These are phyloP conservation scores for Boletus semigastroideus DNA, from an alignment of 1,284 basidiomycete genomes.

Conservation along the genomic window DNA sequence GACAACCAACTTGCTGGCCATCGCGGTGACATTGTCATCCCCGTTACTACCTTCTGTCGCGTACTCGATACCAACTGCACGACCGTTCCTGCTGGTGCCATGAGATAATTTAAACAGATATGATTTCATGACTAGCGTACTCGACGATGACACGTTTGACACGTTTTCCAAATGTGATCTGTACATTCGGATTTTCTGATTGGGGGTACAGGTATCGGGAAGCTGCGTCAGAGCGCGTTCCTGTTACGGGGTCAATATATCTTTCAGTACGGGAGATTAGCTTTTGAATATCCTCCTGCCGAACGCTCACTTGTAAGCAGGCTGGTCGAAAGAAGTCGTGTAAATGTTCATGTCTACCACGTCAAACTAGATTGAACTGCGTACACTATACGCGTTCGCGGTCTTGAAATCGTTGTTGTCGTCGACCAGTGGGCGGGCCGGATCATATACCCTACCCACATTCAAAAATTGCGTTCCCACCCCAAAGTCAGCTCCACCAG, in stretches of 20 bases:
- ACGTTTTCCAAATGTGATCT: slow-evolving; percentile 39
- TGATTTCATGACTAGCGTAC: slow-evolving; percentile 25
- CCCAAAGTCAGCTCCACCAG: slow-evolving; percentile 37
- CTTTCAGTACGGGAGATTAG: slow-evolving; percentile 24
- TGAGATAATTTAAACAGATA: background rate
- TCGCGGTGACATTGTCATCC: slow-evolving; percentile 22
- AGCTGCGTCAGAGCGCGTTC: slow-evolving; percentile 57
- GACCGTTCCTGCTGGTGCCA: slow-evolving; percentile 38
- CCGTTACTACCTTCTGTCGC: slow-evolving; percentile 20
- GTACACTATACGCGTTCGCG: slow-evolving; percentile 45
- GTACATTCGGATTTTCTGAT: slow-evolving; percentile 40
- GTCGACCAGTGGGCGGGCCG: slow-evolving; percentile 33
- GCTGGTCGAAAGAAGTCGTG: background rate
- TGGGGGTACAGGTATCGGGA: slow-evolving; percentile 59
- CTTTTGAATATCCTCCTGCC: too few species aligned
- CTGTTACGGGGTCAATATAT: slow-evolving; percentile 51
- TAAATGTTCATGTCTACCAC: background rate
- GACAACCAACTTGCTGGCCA: slow-evolving; percentile 47
- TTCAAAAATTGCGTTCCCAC: slow-evolving; percentile 41
- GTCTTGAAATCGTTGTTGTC: slow-evolving; percentile 45
- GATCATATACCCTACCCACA: background rate
- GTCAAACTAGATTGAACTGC: slow-evolving; percentile 16
- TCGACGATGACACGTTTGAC: slow-evolving; percentile 50
- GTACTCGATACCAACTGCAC: slow-evolving; percentile 59
- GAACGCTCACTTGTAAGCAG: slow-evolving; percentile 7